Conservation (phyloP, 805 yeast species). For the Yarrowia keelungensis region DNA sequence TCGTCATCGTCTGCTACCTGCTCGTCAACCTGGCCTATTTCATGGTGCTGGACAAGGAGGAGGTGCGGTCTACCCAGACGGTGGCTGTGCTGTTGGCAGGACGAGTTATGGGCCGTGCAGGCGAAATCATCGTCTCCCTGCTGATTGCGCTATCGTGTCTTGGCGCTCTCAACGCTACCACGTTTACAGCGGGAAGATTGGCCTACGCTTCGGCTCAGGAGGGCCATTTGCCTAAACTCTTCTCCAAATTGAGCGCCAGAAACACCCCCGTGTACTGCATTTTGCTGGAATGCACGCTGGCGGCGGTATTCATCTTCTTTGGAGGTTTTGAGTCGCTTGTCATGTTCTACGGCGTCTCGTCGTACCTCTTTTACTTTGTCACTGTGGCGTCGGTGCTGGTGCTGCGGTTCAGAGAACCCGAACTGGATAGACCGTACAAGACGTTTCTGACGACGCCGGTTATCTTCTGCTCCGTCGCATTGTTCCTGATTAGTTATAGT, state of each 20-base stretch:
- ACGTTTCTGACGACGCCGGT: conserved; percentile 51
- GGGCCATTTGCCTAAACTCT: conserved; percentile 48
- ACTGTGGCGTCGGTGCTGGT: conserved; percentile 52
- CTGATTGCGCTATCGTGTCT: conserved; percentile 52
- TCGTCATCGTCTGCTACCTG: conserved; percentile 50
- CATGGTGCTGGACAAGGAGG: conserved; percentile 78
- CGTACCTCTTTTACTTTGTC: conserved; percentile 48
- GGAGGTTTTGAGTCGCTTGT: conserved; percentile 52
- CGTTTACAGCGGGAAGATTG: conserved; percentile 51
- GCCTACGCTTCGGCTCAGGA: conserved; percentile 51
- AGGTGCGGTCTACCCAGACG: conserved; percentile 49
- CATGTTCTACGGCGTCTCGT: conserved; percentile 52
- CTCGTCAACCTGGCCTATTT: conserved; percentile 53
- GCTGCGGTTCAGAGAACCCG: conserved; percentile 50
- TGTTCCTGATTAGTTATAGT: conserved; percentile 49
- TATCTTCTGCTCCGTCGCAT: conserved; percentile 51
- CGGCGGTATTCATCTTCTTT: conserved; percentile 48
- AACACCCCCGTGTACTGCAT: conserved; percentile 51
- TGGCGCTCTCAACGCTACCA: conserved; percentile 54
- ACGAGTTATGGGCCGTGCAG: conserved; percentile 46
- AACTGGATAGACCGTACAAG: conserved; percentile 51
- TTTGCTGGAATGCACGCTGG: conserved; percentile 48
- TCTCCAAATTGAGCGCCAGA: conserved; percentile 45
- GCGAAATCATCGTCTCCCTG: conserved; percentile 48
- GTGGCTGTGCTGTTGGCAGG: conserved; percentile 51